A percentile compares a stretch with the other conserved stretches of the same genome.
Evolutionary conservation across 306 rosid species (phyloP).

Genomic region (Pyrus communis): DNA sequence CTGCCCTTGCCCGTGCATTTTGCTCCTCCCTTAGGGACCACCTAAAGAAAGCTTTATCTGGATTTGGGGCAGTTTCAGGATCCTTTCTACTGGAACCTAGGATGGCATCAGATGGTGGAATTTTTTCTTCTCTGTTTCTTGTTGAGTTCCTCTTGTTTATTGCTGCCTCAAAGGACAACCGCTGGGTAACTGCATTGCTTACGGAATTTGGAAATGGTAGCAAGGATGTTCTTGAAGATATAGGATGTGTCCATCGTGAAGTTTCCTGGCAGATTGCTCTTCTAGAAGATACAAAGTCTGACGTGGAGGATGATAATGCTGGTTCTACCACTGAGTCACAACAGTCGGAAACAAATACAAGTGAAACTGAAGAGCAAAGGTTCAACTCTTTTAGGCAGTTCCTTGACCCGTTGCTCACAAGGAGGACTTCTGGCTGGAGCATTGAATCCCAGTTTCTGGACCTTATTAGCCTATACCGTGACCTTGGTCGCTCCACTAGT

Average conservation of each 20-base stretch:
- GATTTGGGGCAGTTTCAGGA: slow-evolving; percentile 52
- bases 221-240: slow-evolving; percentile 82
- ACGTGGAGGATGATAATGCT: slow-evolving; percentile 50
- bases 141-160: slow-evolving; percentile 91
- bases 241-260: slow-evolving; percentile 81
- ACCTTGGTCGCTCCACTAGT: slow-evolving; percentile 69
- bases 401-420: slow-evolving; percentile 78
- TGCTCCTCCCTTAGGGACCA: slow-evolving; percentile 75
- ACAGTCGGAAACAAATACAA: slow-evolving; percentile 52
- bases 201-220: slow-evolving; percentile 80
- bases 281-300: slow-evolving; percentile 72
- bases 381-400: slow-evolving; percentile 85
- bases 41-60: slow-evolving; percentile 69
- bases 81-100: slow-evolving; percentile 63
- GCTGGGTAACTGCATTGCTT: slow-evolving; percentile 84
- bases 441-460: slow-evolving; percentile 92
- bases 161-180: slow-evolving; percentile 95
- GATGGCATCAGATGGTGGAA: slow-evolving; percentile 53
- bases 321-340: slow-evolving; percentile 61
- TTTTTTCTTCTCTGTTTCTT: slow-evolving; percentile 67
- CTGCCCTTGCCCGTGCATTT: slow-evolving; percentile 75
- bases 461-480: slow-evolving; percentile 78
- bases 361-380: slow-evolving; percentile 80
- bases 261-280: slow-evolving; percentile 86
- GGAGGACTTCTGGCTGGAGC: slow-evolving; percentile 89